Evolutionary conservation across 2,329 filamentous ascomycete genomes (phyloP), one percentile per base, ranked within the genome.

Genomic region (Ambrosiella cleistominuta): DNA sequence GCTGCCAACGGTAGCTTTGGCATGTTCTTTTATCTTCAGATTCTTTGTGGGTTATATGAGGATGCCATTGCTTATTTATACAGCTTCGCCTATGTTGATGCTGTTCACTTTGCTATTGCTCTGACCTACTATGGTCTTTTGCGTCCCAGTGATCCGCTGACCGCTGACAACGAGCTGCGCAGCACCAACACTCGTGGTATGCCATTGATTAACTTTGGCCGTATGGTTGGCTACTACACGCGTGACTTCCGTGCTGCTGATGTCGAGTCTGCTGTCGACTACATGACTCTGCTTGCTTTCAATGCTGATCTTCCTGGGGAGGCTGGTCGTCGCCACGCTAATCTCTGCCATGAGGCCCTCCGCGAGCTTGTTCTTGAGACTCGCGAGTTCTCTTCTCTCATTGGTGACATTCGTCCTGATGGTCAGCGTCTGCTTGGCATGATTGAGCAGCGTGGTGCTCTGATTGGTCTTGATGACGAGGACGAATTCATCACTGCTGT

Each of bases 341-440:
- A 79, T 53, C 79, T 96, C 42, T 97, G 91, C 70, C 88, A 96
- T 69, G 88, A 95, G 69, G 91, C 89, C 6, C 75, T 98, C 59
- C 86, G 90, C 40, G 93, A 97, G 70, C 82, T 97, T 58, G 89
- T 96, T 35, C 77, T 98, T n/a, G 93, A 98, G 71, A 95, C 90
- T 17, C 82, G 91, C 63, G 93, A 98, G 67, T 98, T 97, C 70
- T 91, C 90, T 66, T 86, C 88, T 66, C 75, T 98, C 12, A 82
- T 98, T 54, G 93, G 94, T 57, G 94, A 98, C 68, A 89, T 98
- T 64, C 80, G 83, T 61, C 80, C 82, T 1, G 88, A 97, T 66
- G 93, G 93, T 19, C 83, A 82, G 61, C 84, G 90, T 60, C 88
- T 95, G 64, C 82, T 81, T 60, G 93, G 93, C 56, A 80, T 88